These are phyloP conservation scores for Rhododendron ferrugineum DNA, from an alignment of 148 eudicot genomes.

Conservation along the genomic window DNA sequence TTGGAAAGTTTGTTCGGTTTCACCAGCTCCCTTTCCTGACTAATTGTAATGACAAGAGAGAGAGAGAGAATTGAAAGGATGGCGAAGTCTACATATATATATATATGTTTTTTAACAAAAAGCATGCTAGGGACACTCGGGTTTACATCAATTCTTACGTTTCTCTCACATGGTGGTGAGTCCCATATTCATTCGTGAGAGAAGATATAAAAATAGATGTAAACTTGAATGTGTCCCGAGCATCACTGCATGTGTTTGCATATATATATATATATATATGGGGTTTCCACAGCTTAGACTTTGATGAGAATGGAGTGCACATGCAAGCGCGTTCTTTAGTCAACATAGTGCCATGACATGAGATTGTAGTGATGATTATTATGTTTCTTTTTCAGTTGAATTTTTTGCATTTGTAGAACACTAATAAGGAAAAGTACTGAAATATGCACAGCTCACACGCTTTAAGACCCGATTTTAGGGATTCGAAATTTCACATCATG, in stretches of 20 bases:
- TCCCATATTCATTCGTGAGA: background rate
- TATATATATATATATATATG: too few relatives aligned
- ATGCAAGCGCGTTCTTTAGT: conserved; percentile 5
- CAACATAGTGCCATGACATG: conserved; percentile 4
- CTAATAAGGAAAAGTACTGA: too few relatives aligned
- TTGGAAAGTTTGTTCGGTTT: conserved; percentile 18
- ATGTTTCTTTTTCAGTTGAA: background rate
- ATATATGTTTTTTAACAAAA: too few relatives aligned
- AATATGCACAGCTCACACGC: too few relatives aligned
- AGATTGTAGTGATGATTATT: background rate
- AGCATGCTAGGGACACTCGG: background rate
- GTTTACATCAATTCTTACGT: too few relatives aligned
- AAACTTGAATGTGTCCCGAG: background rate
- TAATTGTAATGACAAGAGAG: background rate
- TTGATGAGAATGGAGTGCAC: conserved; percentile 7
- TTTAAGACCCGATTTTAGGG: too few relatives aligned
- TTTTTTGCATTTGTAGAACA: background rate
- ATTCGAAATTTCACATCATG: too few relatives aligned
- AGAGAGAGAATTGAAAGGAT: background rate
- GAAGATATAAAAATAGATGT: too few relatives aligned
- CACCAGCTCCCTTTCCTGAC: conserved; percentile 21
- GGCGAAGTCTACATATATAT: background rate
- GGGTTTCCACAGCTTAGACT: background rate
- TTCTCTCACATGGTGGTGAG: background rate
- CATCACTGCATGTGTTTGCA: background rate